Evolutionary conservation across 139 green algal genomes (phyloP).

Genomic region (Micractinium conductrix): DNA sequence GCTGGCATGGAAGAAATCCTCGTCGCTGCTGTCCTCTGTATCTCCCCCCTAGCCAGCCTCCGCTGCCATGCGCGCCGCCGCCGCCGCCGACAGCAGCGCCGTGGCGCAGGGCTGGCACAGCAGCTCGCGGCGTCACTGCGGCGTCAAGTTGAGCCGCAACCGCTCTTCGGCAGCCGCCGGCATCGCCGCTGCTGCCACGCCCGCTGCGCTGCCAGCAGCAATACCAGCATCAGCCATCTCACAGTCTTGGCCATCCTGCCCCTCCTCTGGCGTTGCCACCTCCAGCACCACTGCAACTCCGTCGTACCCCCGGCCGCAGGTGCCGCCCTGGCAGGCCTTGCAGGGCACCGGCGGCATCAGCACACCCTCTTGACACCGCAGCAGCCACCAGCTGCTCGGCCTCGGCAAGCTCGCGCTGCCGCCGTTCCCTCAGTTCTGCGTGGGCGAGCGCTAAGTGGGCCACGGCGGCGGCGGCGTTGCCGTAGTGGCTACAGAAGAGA

Average conservation of each 20-base stretch:
- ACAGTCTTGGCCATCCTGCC: background rate
- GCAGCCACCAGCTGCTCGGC: constrained; percentile 3
- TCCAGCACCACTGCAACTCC: background rate
- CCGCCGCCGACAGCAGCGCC: constrained; percentile 18
- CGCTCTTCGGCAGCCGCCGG: background rate
- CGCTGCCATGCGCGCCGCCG: background rate
- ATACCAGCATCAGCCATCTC: background rate
- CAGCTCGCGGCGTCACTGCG: background rate
- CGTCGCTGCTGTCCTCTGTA: constrained; percentile 9
- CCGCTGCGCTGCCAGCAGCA: background rate
- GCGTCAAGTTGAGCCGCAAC: background rate
- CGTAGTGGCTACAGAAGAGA: background rate
- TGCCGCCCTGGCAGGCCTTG: constrained; percentile 20
- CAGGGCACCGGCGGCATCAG: constrained; percentile 19
- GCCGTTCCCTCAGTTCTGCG: background rate
- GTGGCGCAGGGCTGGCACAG: constrained; percentile 3
- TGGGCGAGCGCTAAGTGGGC: background rate
- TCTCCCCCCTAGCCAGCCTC: constrained; percentile 1
- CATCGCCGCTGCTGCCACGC: background rate
- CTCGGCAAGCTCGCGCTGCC: constrained; percentile 4
- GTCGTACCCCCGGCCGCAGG: background rate
- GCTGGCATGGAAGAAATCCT: constrained; percentile 9
- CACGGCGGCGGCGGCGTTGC: constrained; percentile 4
- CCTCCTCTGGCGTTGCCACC: too few species aligned
- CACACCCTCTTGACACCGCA: constrained; percentile 23